phyloP scores from a whole-genome alignment of 169 alveolate species.

The Ichthyophthirius multifiliis region DNA sequence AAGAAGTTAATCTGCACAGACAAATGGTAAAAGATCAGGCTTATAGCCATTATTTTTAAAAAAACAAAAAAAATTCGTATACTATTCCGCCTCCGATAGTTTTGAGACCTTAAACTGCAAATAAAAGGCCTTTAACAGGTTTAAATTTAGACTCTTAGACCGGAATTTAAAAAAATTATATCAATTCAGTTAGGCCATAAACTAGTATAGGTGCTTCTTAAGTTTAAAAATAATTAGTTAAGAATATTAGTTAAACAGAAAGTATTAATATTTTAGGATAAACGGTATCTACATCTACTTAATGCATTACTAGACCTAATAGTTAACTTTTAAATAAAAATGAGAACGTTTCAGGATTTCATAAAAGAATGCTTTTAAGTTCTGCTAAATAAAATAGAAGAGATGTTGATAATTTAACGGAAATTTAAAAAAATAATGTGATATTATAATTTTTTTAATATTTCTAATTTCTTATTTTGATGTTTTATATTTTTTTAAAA shows the following conservation, averaged over 20 bases:
- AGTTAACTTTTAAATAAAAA: not conserved
- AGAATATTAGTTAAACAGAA: not conserved
- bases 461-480: not conserved
- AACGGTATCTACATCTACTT: not conserved
- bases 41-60: not conserved
- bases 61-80: not conserved
- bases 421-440: not conserved
- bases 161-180: too few relatives aligned
- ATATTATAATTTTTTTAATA: not conserved
- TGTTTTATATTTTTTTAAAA: not conserved
- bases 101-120: not conserved
- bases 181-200: too few relatives aligned
- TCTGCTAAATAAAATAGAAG: not conserved
- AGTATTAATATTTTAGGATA: not conserved
- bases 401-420: not conserved
- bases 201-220: not conserved
- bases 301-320: not conserved
- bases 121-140: not conserved
- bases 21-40: not conserved
- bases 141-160: not conserved
- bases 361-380: conserved; percentile 3
- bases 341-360: not conserved
- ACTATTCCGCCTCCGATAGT: not conserved
- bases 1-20: not conserved
- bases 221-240: not conserved